Base-by-base conservation (phyloP, 2,329 filamentous ascomycete species). In the Colletotrichum sp. region DNA sequence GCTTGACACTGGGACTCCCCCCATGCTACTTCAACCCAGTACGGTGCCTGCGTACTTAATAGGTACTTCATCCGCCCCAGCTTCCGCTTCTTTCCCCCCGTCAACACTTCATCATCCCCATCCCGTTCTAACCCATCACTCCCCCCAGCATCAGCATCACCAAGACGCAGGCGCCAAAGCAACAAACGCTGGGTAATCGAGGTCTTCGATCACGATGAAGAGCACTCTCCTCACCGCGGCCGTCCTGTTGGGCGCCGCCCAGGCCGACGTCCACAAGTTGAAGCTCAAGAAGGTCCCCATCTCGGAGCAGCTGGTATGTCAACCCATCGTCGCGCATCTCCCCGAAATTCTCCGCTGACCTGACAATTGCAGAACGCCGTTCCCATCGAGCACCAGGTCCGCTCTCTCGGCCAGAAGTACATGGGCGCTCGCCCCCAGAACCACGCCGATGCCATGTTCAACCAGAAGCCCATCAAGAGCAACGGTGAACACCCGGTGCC, bases 261-360 rank as follows among this genome's bases (percentile, higher is more conserved):
- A 95, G 84, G 96, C 95, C 81, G 95, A 93, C 82, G 90, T 98
- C 80, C 95, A 99, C 92, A 98, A 95, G 91, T 94, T 98, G 92
- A 97, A 98, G 91, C 93, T 99, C 83, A 95, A 98, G 92, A 99
- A 99, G 94, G 89, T 99, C 78, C 94, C 97, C 80, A 90, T 99
- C 75, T 91, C 93, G 66, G 95, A 99, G 86, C 97, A 99, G 89
- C 92, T 99, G 83, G 96, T 98, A 89, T 84, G 94, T 90, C 30
- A 8, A 10, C 22, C 24, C 67, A 55, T 60, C 59, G 5, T 22
- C 26, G 18, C 15, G 15, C 30, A 68, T 71, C 28, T 28, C 48
- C 15, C 52, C 69, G 66, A 48, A 44, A 15, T 9, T 24, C 26
- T 34, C 60, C 68, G 55, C 76, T 81, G 72, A 81, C 74, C 63